Base-by-base conservation (phyloP, 164 flowering plant genomes). In the Dillenia turbinata region DNA sequence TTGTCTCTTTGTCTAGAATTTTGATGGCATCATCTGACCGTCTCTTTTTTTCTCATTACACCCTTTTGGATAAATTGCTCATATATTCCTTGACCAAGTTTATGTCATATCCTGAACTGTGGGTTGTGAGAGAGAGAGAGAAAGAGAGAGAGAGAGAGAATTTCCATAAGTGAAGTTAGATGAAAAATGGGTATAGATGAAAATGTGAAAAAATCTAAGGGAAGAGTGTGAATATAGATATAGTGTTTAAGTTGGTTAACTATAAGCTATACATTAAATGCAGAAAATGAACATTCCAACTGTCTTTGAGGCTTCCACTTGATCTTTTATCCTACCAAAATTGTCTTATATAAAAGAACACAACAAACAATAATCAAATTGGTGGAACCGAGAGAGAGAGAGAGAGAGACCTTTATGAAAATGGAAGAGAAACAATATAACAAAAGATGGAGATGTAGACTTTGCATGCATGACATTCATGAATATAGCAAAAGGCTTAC, bases 1-100 rank as follows among this genome's bases (percentile, higher is more conserved):
- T 70, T 79, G 86, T 78, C 83, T 78, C 17, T 72, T 74, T 82
- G 86, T 84, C 86, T 71, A 62, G 76, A 59, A 78, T 71, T 73
- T 74, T 12, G 70, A 50, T 55, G 68, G 79, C 88, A 83, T 17
- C 33, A 4, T 44, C 75, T 78, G 77, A 64, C 47, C 66, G 7
- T 33, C 40, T 33, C 40, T 5, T 33, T 33, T 33, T 33, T 33
- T 33, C 40, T 33, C 6, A 33, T 33, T 33, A 33, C 40, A 33
- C 40, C 7, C 7, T 33, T 33, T 33, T 5, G 5, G 40, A 33
- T 33, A 33, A 33, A 33, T 33, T 5, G 40, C 7, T 33, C 40
- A 33, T 33, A 4, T 6, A 33, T 4, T 6, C 40, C 7, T 33
- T 33, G 7, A 5, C 40, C 40, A 33, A 33, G 7, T 33, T 33